A percentile compares a stretch with the other conserved stretches of the same genome.
These are phyloP conservation scores for Cordyceps farinosa DNA, from an alignment of 2,329 filamentous ascomycete genomes.

Conservation along the genomic window DNA sequence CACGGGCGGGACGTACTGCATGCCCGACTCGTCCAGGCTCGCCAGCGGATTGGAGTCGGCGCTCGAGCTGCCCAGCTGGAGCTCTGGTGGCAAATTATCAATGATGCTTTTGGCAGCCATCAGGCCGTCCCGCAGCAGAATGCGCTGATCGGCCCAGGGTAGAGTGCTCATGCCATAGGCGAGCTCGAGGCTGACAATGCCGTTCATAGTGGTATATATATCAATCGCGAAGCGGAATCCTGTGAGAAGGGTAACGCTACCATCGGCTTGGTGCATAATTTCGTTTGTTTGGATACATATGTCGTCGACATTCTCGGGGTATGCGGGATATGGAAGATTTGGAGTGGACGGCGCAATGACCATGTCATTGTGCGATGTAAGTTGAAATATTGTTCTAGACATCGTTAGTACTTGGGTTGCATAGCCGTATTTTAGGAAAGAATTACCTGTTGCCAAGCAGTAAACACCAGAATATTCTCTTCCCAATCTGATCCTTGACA, in stretches of 20 bases:
- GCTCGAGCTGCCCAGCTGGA: conserved; percentile 51
- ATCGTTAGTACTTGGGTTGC: neutral
- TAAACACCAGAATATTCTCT: conserved; percentile 81
- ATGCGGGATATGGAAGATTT: conserved; percentile 70
- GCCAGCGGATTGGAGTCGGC: conserved; percentile 37
- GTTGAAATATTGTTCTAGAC: conserved; percentile 68
- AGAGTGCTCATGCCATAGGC: conserved; percentile 76
- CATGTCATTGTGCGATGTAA: conserved; percentile 67
- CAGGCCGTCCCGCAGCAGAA: conserved; percentile 67
- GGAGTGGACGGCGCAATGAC: conserved; percentile 74
- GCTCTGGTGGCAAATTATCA: conserved; percentile 63
- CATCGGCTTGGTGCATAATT: conserved; percentile 66
- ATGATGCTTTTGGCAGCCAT: conserved; percentile 66
- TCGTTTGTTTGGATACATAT: conserved; percentile 70
- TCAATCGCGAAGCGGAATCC: conserved; percentile 79
- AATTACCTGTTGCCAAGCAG: conserved; percentile 67
- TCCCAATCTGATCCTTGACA: conserved; percentile 68
- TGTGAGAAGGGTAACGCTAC: conserved; percentile 65
- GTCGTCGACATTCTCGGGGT: conserved; percentile 81
- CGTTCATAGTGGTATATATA: conserved; percentile 77
- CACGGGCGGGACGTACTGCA: conserved; percentile 50
- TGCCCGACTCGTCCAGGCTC: conserved; percentile 41
- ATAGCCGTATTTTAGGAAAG: neutral
- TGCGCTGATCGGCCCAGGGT: conserved; percentile 74
- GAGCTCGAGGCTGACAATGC: conserved; percentile 74